phyloP scores from a whole-genome alignment of 2,329 filamentous ascomycete genomes.

The Cordyceps cateniannulata region DNA sequence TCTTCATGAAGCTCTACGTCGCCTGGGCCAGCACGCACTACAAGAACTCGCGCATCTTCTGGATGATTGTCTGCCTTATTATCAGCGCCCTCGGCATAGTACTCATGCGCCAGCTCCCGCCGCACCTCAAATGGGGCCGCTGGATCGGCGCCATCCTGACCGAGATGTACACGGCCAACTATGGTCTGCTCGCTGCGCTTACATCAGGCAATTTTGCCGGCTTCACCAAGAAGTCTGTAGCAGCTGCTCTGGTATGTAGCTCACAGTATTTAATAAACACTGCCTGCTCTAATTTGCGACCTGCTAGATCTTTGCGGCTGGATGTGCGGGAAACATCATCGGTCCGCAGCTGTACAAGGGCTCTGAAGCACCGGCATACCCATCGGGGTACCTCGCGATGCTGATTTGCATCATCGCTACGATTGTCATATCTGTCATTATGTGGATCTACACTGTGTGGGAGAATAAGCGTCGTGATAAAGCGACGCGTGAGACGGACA shows the following conservation, averaged over 20 bases:
- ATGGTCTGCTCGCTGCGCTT: slow-evolving; percentile 43
- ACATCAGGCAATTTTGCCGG: slow-evolving; percentile 51
- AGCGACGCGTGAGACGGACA: slow-evolving; percentile 40
- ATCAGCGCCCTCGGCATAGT: slow-evolving; percentile 18
- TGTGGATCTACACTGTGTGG: background rate
- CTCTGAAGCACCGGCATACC: slow-evolving; percentile 53
- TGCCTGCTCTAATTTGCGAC: background rate
- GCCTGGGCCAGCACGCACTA: slow-evolving; percentile 19
- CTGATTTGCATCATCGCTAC: slow-evolving; percentile 45
- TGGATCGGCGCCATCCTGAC: background rate
- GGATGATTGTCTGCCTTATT: slow-evolving; percentile 19
- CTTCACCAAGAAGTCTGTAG: slow-evolving; percentile 53
- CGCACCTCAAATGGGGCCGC: slow-evolving; percentile 8
- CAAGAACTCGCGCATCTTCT: slow-evolving; percentile 20
- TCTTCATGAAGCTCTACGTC: slow-evolving; percentile 19
- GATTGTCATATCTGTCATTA: slow-evolving; percentile 42
- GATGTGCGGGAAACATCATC: slow-evolving; percentile 54
- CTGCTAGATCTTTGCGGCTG: slow-evolving; percentile 44
- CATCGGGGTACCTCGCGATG: slow-evolving; percentile 55
- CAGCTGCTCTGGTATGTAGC: slow-evolving; percentile 40
- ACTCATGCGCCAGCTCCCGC: slow-evolving; percentile 17
- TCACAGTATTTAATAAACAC: background rate
- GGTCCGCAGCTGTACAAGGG: slow-evolving; percentile 54
- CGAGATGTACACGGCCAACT: slow-evolving; percentile 3
- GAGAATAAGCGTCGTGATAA: background rate